A percentile compares a stretch with the other conserved stretches of the same genome.
Evolutionary conservation across 1,284 basidiomycete species (phyloP).

Genomic region (Heterobasidion occidentale): DNA sequence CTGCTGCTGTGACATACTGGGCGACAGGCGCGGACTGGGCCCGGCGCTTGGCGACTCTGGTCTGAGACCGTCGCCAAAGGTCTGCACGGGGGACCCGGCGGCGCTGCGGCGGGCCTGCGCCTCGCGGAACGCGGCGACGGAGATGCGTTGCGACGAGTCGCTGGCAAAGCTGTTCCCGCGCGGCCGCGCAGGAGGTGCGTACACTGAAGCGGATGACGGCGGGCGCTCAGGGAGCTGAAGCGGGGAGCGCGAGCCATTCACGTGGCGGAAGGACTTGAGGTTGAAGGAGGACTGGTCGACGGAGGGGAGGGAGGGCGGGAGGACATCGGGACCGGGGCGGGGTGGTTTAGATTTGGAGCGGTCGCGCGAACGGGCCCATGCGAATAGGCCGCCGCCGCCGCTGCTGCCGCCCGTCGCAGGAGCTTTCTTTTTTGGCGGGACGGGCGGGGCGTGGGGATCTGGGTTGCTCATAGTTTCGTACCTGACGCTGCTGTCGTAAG

Average conservation of each 20-base stretch:
- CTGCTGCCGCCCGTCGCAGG: neutral
- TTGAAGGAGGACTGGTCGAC: constrained; percentile 31
- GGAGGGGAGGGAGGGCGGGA: constrained; percentile 1
- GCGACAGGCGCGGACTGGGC: neutral
- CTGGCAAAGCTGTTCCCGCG: constrained; percentile 17
- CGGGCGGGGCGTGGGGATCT: neutral
- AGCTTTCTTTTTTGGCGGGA: neutral
- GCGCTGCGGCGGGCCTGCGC: constrained; percentile 59
- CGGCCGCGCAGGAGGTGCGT: constrained; percentile 23
- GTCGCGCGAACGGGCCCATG: constrained; percentile 21
- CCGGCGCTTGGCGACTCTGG: neutral
- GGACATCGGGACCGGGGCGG: constrained; percentile 12
- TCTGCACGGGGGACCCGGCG: constrained; percentile 53
- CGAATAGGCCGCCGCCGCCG: constrained; percentile 55
- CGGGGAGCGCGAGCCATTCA: constrained; percentile 26
- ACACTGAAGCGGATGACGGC: constrained; percentile 14
- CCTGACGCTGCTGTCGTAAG: neutral
- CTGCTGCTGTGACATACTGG: constrained; percentile 2
- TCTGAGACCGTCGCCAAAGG: constrained; percentile 35
- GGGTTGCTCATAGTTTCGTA: neutral
- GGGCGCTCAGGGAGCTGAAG: constrained; percentile 12
- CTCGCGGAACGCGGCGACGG: constrained; percentile 72
- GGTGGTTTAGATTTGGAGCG: constrained; percentile 28
- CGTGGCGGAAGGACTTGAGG: constrained; percentile 64
- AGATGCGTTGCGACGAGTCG: constrained; percentile 36